Evolutionary conservation across 176 grass and related monocot genomes (phyloP).

Genomic region (Elymus sibiricus): DNA sequence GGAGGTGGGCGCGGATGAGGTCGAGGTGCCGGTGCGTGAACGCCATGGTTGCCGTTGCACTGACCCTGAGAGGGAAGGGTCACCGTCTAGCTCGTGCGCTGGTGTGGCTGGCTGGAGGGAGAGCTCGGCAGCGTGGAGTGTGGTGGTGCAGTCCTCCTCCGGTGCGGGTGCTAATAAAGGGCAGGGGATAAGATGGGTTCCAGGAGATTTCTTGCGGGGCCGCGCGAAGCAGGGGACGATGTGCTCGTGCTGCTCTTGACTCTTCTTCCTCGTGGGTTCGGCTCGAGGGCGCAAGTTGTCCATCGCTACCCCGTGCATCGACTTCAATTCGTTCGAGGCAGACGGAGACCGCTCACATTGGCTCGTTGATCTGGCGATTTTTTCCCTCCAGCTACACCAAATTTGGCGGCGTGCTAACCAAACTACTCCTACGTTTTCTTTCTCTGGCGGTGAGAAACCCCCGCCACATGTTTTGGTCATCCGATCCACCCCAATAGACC

Average conservation of each 20-base stretch:
- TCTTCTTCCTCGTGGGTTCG: neutral
- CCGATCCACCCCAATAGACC: no score
- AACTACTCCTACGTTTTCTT: no score
- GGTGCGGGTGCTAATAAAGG: neutral
- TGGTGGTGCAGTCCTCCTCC: neutral
- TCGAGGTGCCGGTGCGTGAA: conserved; percentile 37
- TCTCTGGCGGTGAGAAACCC: no score
- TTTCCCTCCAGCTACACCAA: no score
- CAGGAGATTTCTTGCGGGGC: neutral
- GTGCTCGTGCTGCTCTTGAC: neutral
- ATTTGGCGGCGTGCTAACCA: no score
- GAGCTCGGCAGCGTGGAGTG: neutral
- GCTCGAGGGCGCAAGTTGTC: neutral
- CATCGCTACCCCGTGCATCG: neutral
- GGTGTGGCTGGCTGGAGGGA: neutral
- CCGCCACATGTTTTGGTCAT: no score
- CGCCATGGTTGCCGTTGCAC: conserved; percentile 11
- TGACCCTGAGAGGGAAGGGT: neutral
- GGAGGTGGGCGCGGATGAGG: conserved; percentile 50
- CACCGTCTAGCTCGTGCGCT: neutral
- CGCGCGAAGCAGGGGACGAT: neutral
- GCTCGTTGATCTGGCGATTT: no score
- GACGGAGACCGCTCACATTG: neutral
- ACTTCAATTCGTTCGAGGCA: neutral
- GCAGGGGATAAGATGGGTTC: neutral